Percentiles rank a stretch among this genome's conserved stretches.
Evolutionary conservation across 345 rosid species (phyloP).

Genomic region (Brassica carinata): DNA sequence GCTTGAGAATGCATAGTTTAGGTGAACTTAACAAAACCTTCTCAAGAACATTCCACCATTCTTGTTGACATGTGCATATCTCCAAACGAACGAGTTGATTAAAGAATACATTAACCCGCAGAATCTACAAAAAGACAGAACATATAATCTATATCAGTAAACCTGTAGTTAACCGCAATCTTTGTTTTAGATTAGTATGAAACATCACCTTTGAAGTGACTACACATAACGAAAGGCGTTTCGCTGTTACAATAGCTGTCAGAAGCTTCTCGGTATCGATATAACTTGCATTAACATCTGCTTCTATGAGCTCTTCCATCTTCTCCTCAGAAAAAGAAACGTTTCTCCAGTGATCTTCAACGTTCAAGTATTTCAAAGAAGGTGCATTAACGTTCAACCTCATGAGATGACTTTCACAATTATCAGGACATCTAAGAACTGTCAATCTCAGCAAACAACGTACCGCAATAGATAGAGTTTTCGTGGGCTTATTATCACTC

Average conservation of each 20-base stretch:
- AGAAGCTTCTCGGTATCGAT: conserved; percentile 8
- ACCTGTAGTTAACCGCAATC: not conserved
- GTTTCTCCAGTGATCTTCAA: conserved; percentile 12
- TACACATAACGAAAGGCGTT: conserved; percentile 10
- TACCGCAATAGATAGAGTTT: not conserved
- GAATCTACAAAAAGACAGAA: not conserved
- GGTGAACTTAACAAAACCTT: conserved; percentile 3
- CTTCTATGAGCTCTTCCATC: conserved; percentile 20
- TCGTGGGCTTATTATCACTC: not conserved
- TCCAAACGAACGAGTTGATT: conserved; percentile 18
- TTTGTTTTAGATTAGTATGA: not conserved
- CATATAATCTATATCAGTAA: not conserved
- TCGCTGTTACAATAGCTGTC: not conserved
- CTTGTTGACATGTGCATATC: conserved; percentile 19
- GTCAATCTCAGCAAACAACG: conserved; percentile 3
- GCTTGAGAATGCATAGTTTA: conserved; percentile 19
- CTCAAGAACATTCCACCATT: conserved; percentile 25
- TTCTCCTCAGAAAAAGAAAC: conserved; percentile 8
- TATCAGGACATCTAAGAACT: not conserved
- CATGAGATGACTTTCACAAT: not conserved
- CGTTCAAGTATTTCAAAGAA: conserved; percentile 16
- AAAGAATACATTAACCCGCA: not conserved
- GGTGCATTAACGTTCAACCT: not conserved
- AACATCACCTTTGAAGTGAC: not conserved
- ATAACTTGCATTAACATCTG: not conserved